phyloP scores from a whole-genome alignment of 2,329 filamentous ascomycete genomes.

The Apiospora aurea region DNA sequence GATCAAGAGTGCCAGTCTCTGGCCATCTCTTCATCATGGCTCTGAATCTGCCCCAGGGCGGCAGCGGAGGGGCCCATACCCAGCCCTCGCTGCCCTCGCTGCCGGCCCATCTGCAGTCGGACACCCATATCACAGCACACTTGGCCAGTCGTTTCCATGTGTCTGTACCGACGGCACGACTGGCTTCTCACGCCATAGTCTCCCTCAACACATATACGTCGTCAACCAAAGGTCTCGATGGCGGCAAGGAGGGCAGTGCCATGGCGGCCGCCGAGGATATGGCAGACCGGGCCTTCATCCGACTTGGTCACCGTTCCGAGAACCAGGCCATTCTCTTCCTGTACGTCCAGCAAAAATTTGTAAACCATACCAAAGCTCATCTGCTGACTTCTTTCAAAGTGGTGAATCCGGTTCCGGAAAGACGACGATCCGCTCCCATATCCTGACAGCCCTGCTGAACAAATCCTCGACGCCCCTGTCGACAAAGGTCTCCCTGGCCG shows the following conservation, averaged over 20 bases:
- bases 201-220: constrained; percentile 94
- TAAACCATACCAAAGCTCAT: constrained; percentile 3
- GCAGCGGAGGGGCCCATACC: constrained; percentile 70
- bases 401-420: constrained; percentile 97
- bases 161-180: constrained; percentile 81
- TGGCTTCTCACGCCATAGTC: constrained; percentile 92
- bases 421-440: constrained; percentile 89
- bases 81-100: constrained; percentile 89
- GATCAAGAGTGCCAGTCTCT: constrained; percentile 36
- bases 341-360: constrained; percentile 62
- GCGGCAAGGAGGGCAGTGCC: constrained; percentile 88
- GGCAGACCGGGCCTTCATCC: constrained; percentile 83
- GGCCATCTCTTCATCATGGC: constrained; percentile 60
- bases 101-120: constrained; percentile 81
- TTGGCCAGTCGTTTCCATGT: constrained; percentile 92
- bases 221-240: constrained; percentile 87
- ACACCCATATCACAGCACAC: constrained; percentile 81
- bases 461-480: constrained; percentile 94
- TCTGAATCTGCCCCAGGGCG: constrained; percentile 61
- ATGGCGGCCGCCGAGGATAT: constrained; percentile 93
- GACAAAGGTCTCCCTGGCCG: constrained; percentile 88
- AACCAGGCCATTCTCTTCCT: constrained; percentile 93
- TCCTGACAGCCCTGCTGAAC: constrained; percentile 83
- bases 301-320: constrained; percentile 86
- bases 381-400: constrained; percentile 54